Percentiles rank a stretch among this genome's conserved stretches.
Conservation (phyloP, 2,329 filamentous ascomycete genomes). For the Sclerotiophoma versabilis region DNA sequence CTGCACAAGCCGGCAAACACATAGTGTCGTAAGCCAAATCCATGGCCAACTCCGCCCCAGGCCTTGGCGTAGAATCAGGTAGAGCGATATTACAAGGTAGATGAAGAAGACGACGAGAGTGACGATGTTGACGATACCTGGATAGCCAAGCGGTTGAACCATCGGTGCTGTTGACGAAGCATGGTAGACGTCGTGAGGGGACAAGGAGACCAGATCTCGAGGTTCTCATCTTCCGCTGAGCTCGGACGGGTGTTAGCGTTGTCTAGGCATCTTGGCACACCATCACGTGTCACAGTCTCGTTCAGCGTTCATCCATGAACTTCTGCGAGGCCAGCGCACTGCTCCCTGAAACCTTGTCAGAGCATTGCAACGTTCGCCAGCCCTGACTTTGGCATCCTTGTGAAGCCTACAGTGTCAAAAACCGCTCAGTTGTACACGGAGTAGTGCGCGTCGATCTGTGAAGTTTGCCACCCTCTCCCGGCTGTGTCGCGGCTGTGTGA, state of each 20-base stretch:
- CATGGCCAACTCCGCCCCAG: conserved; percentile 45
- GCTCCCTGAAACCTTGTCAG: neutral
- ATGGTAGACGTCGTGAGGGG: conserved; percentile 21
- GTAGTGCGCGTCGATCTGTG: neutral
- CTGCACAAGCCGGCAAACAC: conserved; percentile 45
- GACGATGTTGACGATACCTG: conserved; percentile 43
- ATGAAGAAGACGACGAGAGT: conserved; percentile 44
- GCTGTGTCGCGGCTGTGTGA: conserved; percentile 14
- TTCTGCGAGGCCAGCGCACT: neutral
- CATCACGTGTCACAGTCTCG: conserved; percentile 2
- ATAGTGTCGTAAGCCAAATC: conserved; percentile 42
- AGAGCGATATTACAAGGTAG: conserved; percentile 40
- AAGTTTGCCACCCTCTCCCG: conserved; percentile 12
- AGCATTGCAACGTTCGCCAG: neutral
- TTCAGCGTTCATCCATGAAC: neutral
- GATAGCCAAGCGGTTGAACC: conserved; percentile 31
- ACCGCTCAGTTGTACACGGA: neutral
- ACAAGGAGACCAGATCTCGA: conserved; percentile 3
- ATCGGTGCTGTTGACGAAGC: conserved; percentile 31
- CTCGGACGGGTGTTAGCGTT: neutral
- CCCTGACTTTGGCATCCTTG: neutral
- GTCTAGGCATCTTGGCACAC: conserved; percentile 6
- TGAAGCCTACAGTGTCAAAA: neutral
- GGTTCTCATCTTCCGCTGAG: conserved; percentile 4
- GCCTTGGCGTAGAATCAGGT: conserved; percentile 40